Evolutionary conservation across 1,139 yeast genomes (phyloP).

Genomic region (Scheffersomyces illinoinensis): DNA sequence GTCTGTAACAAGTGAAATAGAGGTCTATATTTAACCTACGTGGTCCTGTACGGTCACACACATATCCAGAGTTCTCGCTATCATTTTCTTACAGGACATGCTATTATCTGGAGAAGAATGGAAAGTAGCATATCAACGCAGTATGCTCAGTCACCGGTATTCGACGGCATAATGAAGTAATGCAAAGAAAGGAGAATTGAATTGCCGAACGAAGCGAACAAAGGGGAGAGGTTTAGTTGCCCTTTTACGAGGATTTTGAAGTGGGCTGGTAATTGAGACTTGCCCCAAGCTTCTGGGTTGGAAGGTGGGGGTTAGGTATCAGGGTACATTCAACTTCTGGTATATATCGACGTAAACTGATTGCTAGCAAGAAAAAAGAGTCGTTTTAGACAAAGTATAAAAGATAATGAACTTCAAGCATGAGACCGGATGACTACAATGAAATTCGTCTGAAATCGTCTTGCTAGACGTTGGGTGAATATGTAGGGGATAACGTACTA

Average conservation of each 20-base stretch:
- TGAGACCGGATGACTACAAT: neutral
- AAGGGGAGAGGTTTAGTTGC: neutral
- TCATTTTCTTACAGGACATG: no score
- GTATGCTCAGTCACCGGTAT: neutral
- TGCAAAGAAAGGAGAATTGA: neutral
- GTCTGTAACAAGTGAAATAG: neutral
- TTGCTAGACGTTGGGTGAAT: neutral
- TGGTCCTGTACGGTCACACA: neutral
- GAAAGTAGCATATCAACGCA: neutral
- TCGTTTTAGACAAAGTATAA: neutral
- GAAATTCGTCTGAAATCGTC: neutral
- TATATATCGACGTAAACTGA: neutral
- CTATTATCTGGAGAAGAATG: no score
- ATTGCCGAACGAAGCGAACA: neutral
- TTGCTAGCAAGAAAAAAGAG: neutral
- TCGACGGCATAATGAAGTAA: neutral
- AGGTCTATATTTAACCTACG: neutral
- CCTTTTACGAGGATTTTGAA: neutral
- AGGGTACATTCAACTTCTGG: neutral
- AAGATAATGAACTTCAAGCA: neutral
- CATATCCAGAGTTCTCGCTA: no score
- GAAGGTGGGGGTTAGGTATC: neutral
- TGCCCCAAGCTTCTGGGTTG: neutral
- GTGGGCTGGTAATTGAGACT: neutral
- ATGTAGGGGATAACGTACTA: neutral